These are phyloP conservation scores for Aspergillus sp. DNA, from an alignment of 2,329 filamentous ascomycete species.

Conservation along the genomic window DNA sequence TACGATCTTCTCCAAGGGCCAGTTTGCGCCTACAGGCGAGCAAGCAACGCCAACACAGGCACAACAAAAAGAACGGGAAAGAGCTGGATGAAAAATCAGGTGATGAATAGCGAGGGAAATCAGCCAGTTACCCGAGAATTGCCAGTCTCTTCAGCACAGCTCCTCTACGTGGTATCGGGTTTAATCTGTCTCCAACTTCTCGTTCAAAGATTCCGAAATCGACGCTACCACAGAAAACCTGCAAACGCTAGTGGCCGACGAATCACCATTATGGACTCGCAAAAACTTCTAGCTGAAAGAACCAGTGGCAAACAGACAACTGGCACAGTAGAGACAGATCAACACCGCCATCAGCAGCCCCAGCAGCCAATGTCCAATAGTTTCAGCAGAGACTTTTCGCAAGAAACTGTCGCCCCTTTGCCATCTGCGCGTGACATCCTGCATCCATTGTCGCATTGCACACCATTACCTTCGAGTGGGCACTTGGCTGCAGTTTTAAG, in stretches of 20 bases:
- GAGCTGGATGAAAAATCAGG: neutral
- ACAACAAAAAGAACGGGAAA: no score
- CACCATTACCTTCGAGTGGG: constrained; percentile 17
- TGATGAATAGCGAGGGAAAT: neutral
- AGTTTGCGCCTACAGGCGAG: no score
- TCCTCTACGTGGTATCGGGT: constrained; percentile 8
- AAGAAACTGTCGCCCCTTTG: constrained; percentile 2
- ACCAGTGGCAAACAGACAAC: constrained; percentile 11
- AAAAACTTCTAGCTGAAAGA: constrained; percentile 6
- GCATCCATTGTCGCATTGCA: constrained; percentile 15
- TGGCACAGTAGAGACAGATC: constrained; percentile 2
- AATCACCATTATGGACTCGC: constrained; percentile 14
- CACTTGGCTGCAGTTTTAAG: constrained; percentile 13
- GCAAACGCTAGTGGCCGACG: neutral
- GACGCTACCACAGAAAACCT: constrained; percentile 4
- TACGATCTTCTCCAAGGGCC: no score
- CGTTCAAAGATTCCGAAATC: constrained; percentile 13
- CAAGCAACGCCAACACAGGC: no score
- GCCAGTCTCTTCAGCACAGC: neutral
- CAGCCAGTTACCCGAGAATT: neutral
- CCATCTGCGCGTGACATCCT: constrained; percentile 20
- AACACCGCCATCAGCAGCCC: neutral
- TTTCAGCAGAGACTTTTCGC: neutral
- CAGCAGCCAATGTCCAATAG: constrained; percentile 1
- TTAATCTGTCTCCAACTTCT: constrained; percentile 11